Evolutionary conservation across 1,284 basidiomycete genomes (phyloP), one percentile per base, ranked within the genome.

Genomic region (Leccinum fuscescens): DNA sequence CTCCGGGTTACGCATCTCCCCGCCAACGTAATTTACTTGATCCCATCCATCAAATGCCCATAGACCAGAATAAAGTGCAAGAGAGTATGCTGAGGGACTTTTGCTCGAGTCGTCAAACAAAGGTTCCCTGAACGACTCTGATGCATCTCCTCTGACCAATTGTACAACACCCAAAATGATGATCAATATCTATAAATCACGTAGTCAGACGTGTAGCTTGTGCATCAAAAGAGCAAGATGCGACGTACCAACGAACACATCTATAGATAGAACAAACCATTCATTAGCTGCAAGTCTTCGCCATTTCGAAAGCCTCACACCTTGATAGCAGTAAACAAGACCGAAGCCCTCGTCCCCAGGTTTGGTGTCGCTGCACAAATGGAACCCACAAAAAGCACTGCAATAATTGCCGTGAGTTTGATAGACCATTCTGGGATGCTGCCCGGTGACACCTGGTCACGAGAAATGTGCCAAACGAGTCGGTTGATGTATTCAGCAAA

Each of bases 21-120:
- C 96, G 6, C 92, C 93, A 3, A 98, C 92, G 66, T 92, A 98
- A 72, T 94, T 89, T 15, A 84, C 86, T 74, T 91, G 89, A 70
- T 95, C 93, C 93, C 94, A 98, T 0, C 96, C 94, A 72, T 96
- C 94, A 68, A 93, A 94, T 1, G 94, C 94, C 94, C 95, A 99
- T 1, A 99, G 77, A 0, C 94, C 94, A 11, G 93, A 96, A 76
- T 98, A 99, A 3, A 98, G 77, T 0, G 96, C 97, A 11, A 99
- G 80, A 4, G 96, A 94, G 75, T 95, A 99, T 3, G 87, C 80
- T 3, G 93, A 90, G 1, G 93, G 90, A 61, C 90, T 90, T 6
- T 73, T 83, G 57, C 90, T 92, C 3, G 93, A 90, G 2, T 85
- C 88, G 6, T 80, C 77, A 67, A 97, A 98, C 15, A 94, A 70